Base-by-base conservation (phyloP, 2,329 filamentous ascomycete genomes). In the Myriangium duriaei region DNA sequence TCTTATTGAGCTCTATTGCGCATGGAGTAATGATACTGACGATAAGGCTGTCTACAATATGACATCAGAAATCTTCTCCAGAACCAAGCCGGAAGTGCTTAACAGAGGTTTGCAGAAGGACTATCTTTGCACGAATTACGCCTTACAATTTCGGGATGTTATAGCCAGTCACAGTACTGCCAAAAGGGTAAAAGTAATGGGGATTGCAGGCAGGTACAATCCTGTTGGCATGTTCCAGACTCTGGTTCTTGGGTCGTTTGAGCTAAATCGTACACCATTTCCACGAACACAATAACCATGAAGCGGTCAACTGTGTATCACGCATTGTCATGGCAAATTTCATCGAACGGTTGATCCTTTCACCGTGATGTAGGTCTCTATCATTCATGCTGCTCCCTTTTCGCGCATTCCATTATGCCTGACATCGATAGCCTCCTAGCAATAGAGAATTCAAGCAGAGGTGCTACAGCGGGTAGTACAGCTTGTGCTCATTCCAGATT, bases 121-220 rank as follows among this genome's bases (percentile, higher is more conserved):
- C 14, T 47, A 44, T 1, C 21, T 47, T 14, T 49, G 46, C 36
- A 33, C 45, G 38, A 49, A 51, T 39, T 45, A 49, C 30, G 48
- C 49, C 3, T 40, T 32, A 28, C 37, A 36, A 16, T 39, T 30
- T 14, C 47, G 50, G 36, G 45, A 50, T 17, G 42, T 47, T 6
- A 41, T 49, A 11, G 37, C 39, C 9, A 38, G 45, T 15, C 49
- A 51, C 31, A 47, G 49, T 14, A 35, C 14, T 24, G 43, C 41
- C 29, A 49, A 45, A 28, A 34, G 38, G 34, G 32, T 38, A 32
- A 35, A 39, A 31, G 16, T 51, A 40, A 39, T 34, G 19, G 32
- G 38, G 6, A 40, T 47, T 9, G 37, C 39, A 11, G 32, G 32
- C 24, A 44, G 40, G 34, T 47, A 44, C 28, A 47, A 49, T 39